Percentiles rank a stretch among this genome's conserved stretches.
These are phyloP conservation scores for Cladosporium sp. DNA, from an alignment of 2,329 filamentous ascomycete genomes.

Conservation along the genomic window DNA sequence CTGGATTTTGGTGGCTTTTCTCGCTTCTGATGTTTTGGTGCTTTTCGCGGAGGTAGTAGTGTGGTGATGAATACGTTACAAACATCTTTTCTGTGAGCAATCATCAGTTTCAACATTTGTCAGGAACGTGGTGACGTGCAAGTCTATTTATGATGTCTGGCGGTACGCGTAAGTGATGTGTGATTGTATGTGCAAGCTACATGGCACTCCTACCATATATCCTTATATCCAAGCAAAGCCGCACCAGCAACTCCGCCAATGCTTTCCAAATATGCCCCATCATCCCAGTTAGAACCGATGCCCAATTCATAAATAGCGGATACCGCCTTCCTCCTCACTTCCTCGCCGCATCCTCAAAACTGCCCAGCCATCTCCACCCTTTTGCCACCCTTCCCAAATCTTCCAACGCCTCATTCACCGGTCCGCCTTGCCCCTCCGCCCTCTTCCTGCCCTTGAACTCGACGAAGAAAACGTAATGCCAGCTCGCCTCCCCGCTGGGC, in stretches of 20 bases:
- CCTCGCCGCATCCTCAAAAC: slow-evolving; percentile 24
- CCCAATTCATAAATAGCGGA: too few relatives aligned
- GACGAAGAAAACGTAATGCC: slow-evolving; percentile 93
- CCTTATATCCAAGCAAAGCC: neutral
- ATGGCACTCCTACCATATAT: neutral
- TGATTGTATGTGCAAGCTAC: neutral
- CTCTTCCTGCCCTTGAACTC: slow-evolving; percentile 72
- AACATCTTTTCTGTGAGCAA: neutral
- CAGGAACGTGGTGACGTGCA: neutral
- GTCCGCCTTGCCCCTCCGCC: slow-evolving; percentile 40
- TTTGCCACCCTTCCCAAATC: slow-evolving; percentile 57
- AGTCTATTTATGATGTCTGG: neutral
- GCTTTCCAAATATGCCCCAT: neutral
- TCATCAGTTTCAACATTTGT: neutral
- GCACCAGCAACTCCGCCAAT: neutral
- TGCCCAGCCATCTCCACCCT: slow-evolving; percentile 55
- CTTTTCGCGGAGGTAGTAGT: neutral
- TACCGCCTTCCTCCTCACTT: neutral
- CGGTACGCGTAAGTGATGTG: neutral
- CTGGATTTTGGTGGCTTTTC: slow-evolving; percentile 11
- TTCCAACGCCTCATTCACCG: slow-evolving; percentile 58
- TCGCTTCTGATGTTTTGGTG: neutral
- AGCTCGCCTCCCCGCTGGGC: slow-evolving; percentile 69
- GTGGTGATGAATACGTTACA: neutral
- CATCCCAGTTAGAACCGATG: neutral